Evolutionary conservation across 1,139 yeast genomes (phyloP).

Genomic region (Candida freyschussii): DNA sequence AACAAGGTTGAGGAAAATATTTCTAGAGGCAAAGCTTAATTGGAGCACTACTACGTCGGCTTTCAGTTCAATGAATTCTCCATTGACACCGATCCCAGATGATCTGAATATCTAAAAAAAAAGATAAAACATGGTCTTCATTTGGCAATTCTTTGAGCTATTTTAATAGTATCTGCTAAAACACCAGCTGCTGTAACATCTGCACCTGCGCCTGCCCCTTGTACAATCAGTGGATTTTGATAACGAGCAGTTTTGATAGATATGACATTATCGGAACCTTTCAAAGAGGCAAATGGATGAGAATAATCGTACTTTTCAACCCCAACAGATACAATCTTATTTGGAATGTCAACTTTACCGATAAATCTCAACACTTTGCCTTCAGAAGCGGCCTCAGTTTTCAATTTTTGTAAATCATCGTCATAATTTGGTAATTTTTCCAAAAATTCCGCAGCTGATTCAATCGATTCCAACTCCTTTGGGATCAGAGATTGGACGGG

Average conservation of each 20-base stretch:
- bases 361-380: conserved; percentile 89
- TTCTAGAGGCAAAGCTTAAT: conserved; percentile 51
- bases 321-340: conserved; percentile 72
- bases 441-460: conserved; percentile 73
- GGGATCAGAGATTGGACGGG: conserved; percentile 94
- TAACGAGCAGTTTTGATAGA: conserved; percentile 89
- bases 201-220: conserved; percentile 99
- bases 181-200: conserved; percentile 99
- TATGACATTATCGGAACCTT: conserved; percentile 94
- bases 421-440: conserved; percentile 79
- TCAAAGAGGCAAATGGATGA: conserved; percentile 93
- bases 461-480: conserved; percentile 68
- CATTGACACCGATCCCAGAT: conserved; percentile 14
- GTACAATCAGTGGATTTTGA: conserved; percentile 86
- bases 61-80: too few species aligned
- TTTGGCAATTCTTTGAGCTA: conserved; percentile 68
- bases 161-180: conserved; percentile 84
- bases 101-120: conserved; percentile 10
- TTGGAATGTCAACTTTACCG: conserved; percentile 78
- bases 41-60: conserved; percentile 33
- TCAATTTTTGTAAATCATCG: conserved; percentile 66
- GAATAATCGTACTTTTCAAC: conserved; percentile 79
- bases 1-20: conserved; percentile 43
- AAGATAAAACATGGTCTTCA: conserved; percentile 1
- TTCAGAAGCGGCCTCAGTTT: conserved; percentile 76